Conservation (phyloP, 352 stramenopile species). For the Pythium rhizo-oryzae region DNA sequence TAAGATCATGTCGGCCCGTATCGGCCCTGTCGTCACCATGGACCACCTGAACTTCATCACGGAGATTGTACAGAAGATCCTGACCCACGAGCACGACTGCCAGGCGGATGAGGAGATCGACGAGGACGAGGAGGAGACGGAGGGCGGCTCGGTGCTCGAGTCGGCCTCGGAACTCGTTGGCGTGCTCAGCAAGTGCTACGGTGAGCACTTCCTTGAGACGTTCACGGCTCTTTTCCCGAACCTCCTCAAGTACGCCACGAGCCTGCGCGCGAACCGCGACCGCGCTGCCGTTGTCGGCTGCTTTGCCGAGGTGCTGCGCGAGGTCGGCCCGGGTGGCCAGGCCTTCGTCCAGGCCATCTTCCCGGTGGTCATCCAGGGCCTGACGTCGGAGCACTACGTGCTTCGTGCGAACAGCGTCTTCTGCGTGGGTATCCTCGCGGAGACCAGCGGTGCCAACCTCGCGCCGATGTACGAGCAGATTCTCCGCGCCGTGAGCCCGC, state of each 20-base stretch:
- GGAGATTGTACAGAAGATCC: constrained; percentile 85
- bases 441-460: constrained; percentile 76
- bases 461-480: constrained; percentile 90
- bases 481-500: constrained; percentile 88
- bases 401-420: constrained; percentile 96
- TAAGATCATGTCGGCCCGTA: constrained; percentile 94
- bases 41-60: constrained; percentile 90
- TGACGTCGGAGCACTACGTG: constrained; percentile 92
- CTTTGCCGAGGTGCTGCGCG: constrained; percentile 94
- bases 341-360: constrained; percentile 91
- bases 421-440: constrained; percentile 93
- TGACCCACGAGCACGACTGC: constrained; percentile 90
- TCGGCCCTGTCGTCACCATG: constrained; percentile 90
- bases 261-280: constrained; percentile 89
- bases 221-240: constrained; percentile 91
- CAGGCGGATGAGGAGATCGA: constrained; percentile 85
- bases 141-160: constrained; percentile 94
- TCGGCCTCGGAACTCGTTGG: constrained; percentile 94
- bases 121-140: constrained; percentile 91
- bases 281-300: constrained; percentile 94
- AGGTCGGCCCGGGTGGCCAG: constrained; percentile 80
- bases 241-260: constrained; percentile 92
- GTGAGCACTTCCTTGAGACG: constrained; percentile 89
- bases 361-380: constrained; percentile 89
- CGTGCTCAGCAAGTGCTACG: constrained; percentile 94